phyloP scores from a whole-genome alignment of 129 eudicot species.

The Oenanthe sinensis region DNA sequence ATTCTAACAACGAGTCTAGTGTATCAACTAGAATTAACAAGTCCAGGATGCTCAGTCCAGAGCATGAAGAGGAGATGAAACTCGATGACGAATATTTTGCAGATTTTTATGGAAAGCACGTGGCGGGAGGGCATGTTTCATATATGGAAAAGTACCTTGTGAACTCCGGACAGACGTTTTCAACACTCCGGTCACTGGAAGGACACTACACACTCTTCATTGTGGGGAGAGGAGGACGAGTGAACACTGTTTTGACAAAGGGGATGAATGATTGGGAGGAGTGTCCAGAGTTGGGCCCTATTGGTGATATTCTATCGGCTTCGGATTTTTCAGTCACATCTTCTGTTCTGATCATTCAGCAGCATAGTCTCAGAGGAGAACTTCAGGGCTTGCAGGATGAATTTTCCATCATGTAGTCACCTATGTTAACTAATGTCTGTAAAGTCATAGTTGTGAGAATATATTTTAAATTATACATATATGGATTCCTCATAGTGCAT shows the following conservation, averaged over 20 bases:
- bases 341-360: constrained; percentile 79
- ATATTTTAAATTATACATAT: neutral
- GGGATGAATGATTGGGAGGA: constrained; percentile 99
- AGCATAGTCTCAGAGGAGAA: constrained; percentile 63
- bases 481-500: neutral
- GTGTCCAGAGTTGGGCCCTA: constrained; percentile 89
- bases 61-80: constrained; percentile 76
- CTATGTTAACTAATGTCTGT: neutral
- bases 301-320: constrained; percentile 84
- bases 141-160: constrained; percentile 76
- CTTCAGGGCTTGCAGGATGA: constrained; percentile 68
- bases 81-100: constrained; percentile 84
- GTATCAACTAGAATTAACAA: constrained; percentile 39
- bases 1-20: constrained; percentile 38
- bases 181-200: constrained; percentile 64
- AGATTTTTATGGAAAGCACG: constrained; percentile 66
- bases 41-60: constrained; percentile 39
- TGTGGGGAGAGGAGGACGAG: constrained; percentile 82
- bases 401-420: constrained; percentile 53
- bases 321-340: constrained; percentile 56
- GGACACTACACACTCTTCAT: constrained; percentile 68
- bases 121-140: constrained; percentile 66
- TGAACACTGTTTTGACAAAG: constrained; percentile 60
- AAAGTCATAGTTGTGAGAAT: neutral
- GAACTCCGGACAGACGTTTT: constrained; percentile 76